Base-by-base conservation (phyloP, 352 stramenopile species). In the Globisporangium megalacanthum region DNA sequence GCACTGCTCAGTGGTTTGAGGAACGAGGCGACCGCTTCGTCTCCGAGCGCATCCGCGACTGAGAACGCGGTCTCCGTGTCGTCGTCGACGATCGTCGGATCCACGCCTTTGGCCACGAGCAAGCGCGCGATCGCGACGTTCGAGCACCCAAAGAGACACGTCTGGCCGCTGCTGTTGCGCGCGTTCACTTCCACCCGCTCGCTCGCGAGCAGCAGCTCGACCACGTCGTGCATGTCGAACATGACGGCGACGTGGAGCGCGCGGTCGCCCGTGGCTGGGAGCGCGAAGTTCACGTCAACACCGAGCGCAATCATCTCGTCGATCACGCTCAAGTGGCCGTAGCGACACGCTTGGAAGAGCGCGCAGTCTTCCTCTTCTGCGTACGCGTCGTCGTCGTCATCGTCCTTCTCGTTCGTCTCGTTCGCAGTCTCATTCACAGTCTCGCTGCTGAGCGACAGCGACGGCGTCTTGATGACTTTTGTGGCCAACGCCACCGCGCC, bases 221-320 rank as follows among this genome's bases (percentile, higher is more conserved):
- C 82, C n/a, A 94, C 77, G 19, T 88, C 75, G 45, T 88, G 68
- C 75, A 89, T 92, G 57, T 92, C 85, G 53, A 89, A 92, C 75
- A 92, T 92, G 15, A 88, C 73, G 37, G 80, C 81, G 22, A 92
- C 76, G 60, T 92, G 84, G 29, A 94, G 66, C 61, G 82, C 80
- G 33, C 79, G 69, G 59, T 94, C 85, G 9, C 83, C 84, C 4
- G 61, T 79, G 9, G 71, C 74, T 0, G 82, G 80, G 15, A 89
- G 56, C 41, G 75, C 62, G 36, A 86, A 89, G 66, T 90, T 90
- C 22, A 92, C 53, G 56, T 92, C 75, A 42, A 89, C 76, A 42
- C 64, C 78, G 19, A 77, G 61, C 11, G 75, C 75, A 25, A 94
- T 54, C 77, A 94, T 92, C 56, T 90, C 77, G 57, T 92, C 83